phyloP scores from a whole-genome alignment of 1,139 yeast species.

The Debaryomyces udenii region DNA sequence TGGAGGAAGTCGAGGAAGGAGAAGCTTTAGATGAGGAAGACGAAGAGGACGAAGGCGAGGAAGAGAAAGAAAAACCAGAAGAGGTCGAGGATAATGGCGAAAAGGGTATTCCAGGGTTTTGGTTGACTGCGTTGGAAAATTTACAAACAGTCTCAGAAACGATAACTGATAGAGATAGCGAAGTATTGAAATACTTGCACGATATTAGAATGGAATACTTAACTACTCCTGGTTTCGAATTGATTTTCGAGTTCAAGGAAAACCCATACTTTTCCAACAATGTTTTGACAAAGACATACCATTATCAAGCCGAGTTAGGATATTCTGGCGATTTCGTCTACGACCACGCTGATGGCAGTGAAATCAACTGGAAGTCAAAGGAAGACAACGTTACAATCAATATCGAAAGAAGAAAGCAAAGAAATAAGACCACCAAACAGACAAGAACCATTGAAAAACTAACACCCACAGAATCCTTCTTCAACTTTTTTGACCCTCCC shows the following conservation, averaged over 20 bases:
- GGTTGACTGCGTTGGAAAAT: constrained; percentile 95
- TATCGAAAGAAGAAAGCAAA: constrained; percentile 94
- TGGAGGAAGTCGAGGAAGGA: constrained; percentile 78
- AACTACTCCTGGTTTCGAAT: constrained; percentile 86
- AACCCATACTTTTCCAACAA: constrained; percentile 81
- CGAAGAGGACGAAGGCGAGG: constrained; percentile 48
- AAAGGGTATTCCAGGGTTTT: constrained; percentile 89
- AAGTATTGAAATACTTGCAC: constrained; percentile 66
- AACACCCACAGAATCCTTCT: constrained; percentile 91
- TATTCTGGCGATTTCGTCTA: constrained; percentile 95
- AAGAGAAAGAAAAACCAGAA: constrained; percentile 48
- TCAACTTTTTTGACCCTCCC: constrained; percentile 95
- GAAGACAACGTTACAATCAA: constrained; percentile 82
- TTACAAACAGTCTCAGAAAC: constrained; percentile 80
- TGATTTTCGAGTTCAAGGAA: constrained; percentile 76
- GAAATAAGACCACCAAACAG: constrained; percentile 96
- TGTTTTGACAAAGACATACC: constrained; percentile 79
- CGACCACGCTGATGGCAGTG: constrained; percentile 93
- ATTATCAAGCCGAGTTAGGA: constrained; percentile 92
- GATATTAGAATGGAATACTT: constrained; percentile 84
- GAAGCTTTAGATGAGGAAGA: constrained; percentile 61
- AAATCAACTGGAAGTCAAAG: constrained; percentile 80
- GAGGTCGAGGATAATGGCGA: constrained; percentile 43
- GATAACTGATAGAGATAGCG: constrained; percentile 88
- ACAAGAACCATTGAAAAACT: constrained; percentile 95